A percentile compares a stretch with the other conserved stretches of the same genome.
Conservation (phyloP, 306 rosid species). For the Lathyrus tuberosus region DNA sequence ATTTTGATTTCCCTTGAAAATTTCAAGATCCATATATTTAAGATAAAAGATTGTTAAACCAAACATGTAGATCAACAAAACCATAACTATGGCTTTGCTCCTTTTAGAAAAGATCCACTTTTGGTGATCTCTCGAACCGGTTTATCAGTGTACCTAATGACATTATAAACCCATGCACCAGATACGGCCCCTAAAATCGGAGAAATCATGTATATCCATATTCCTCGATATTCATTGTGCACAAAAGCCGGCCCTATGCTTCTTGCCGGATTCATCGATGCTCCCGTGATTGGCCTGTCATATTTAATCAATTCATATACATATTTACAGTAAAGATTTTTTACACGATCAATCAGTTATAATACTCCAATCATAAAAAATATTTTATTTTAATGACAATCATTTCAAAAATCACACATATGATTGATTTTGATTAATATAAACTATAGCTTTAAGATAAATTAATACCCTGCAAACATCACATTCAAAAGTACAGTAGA, state of each 20-base stretch:
- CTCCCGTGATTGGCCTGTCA: slow-evolving; percentile 80
- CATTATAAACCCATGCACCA: slow-evolving; percentile 73
- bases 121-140: slow-evolving; percentile 67
- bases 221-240: slow-evolving; percentile 42
- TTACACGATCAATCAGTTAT: neutral
- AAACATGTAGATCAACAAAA: slow-evolving; percentile 30
- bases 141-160: slow-evolving; percentile 61
- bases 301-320: neutral
- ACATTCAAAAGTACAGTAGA: slow-evolving; percentile 75
- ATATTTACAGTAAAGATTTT: neutral
- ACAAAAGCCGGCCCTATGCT: slow-evolving; percentile 82
- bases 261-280: slow-evolving; percentile 96
- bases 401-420: too few species aligned
- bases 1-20: neutral
- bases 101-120: slow-evolving; percentile 60
- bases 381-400: neutral
- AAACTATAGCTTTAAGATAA: slow-evolving; percentile 12
- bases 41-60: neutral
- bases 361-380: neutral
- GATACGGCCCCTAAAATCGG: slow-evolving; percentile 64
- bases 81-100: neutral
- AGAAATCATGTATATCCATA: slow-evolving; percentile 67
- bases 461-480: slow-evolving; percentile 75
- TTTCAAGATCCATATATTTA: neutral
- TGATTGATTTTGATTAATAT: too few species aligned